Base-by-base conservation (phyloP, 192 early-diverging fungal species). In the Nowakowskiella sp. region DNA sequence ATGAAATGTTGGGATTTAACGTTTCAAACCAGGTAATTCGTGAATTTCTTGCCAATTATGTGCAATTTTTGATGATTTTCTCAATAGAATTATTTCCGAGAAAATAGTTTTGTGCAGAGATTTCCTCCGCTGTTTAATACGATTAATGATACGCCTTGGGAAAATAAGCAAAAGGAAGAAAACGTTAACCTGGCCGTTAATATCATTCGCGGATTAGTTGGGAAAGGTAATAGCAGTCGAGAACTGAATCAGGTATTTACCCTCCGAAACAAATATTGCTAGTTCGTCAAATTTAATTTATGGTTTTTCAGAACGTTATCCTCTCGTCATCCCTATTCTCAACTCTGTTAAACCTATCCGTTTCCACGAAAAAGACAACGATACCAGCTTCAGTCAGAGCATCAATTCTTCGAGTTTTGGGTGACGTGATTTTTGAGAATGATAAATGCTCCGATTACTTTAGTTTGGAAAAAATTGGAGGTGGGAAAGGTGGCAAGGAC, bases 1-100 rank as follows among this genome's bases (percentile, higher is more conserved):
- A 89, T 33, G 96, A 97, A 39, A 71, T 99, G 28, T 73, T 99
- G 29, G 74, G 90, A 51, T 92, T 94, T 66, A 99, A 99, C 60
- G 87, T 92, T 4, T 94, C 92, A 0, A 97, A 99, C 72, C 96
- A 96, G 79, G 89, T 91, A 67, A 13, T 45, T 32, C 16, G 7
- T 13, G 8, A n/a, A 2, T 21, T 43, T 66, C 33, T 26, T 21
- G 42, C 7, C 21, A 24, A 22, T 22, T 16, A 33, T 13, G 16
- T 22, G 6, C 32, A 42, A 8, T 52, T 62, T 31, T 23, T 23
- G 2, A 6, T 26, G 7, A 4, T 30, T 55, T 30, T 45, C 16
- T 10, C 42, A 22, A 6, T 42, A 66, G 85, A 95, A 94, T 57
- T 84, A 92, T 61, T 99, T 99, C 67, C 85, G 96, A 34, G 96